Conservation (phyloP, 2,329 filamentous ascomycete species). For the Botrytis fragariae region DNA sequence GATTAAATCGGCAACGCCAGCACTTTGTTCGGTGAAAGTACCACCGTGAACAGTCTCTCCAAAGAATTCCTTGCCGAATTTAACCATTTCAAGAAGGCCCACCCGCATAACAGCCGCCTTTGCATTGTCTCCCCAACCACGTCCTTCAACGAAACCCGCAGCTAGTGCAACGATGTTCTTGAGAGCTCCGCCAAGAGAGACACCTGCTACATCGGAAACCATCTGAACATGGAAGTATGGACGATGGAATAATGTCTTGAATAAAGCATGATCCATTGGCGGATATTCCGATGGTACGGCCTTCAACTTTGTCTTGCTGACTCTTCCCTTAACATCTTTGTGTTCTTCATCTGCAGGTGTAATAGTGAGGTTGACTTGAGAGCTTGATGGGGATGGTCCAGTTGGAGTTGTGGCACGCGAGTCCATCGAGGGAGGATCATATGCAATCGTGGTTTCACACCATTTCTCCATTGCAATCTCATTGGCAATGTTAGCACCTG, state of each 20-base stretch:
- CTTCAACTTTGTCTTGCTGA: conserved; percentile 67
- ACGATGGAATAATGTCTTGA: conserved; percentile 86
- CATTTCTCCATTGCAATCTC: conserved; percentile 96
- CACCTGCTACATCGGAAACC: conserved; percentile 92
- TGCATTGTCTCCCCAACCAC: conserved; percentile 97
- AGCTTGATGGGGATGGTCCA: conserved; percentile 49
- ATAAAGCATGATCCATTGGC: conserved; percentile 77
- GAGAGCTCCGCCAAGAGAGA: conserved; percentile 88
- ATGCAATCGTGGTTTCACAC: conserved; percentile 95
- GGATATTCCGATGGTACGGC: conserved; percentile 80
- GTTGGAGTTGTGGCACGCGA: conserved; percentile 68
- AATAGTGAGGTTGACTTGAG: conserved; percentile 51
- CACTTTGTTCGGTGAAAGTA: conserved; percentile 96
- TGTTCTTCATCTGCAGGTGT: conserved; percentile 52
- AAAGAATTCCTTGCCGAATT: conserved; percentile 94
- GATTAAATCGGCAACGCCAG: conserved; percentile 92
- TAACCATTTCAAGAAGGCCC: conserved; percentile 92
- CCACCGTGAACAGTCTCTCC: conserved; percentile 72
- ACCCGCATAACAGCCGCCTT: conserved; percentile 99
- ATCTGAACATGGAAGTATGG: conserved; percentile 97
- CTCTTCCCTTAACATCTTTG: conserved; percentile 65
- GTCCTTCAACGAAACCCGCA: conserved; percentile 90
- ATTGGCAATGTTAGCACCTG: conserved; percentile 91
- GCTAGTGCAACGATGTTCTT: conserved; percentile 97
- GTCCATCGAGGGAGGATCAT: conserved; percentile 88